These are phyloP conservation scores for Tetragonia tetragonoides DNA, from an alignment of 148 eudicot genomes.

Conservation along the genomic window DNA sequence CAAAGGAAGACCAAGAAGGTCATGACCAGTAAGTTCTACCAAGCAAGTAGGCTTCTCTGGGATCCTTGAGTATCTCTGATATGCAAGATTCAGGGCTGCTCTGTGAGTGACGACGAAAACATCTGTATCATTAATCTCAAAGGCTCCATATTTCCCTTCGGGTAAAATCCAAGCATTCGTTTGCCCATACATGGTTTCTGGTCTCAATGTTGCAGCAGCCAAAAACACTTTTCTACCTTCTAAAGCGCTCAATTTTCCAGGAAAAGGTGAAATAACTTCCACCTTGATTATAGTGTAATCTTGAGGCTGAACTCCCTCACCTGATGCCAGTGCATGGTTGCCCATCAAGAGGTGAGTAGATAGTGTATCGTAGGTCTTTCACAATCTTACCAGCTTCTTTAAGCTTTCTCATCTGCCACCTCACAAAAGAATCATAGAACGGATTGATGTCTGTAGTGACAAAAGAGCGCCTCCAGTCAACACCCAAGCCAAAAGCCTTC, in stretches of 20 bases:
- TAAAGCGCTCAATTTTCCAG: constrained; percentile 55
- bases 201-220: constrained; percentile 92
- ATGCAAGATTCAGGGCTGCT: constrained; percentile 88
- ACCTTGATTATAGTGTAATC: constrained; percentile 90
- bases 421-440: constrained; percentile 75
- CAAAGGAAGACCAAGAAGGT: constrained; percentile 79
- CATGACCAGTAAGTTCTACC: constrained; percentile 77
- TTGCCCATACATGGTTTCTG: constrained; percentile 95
- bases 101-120: constrained; percentile 63
- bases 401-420: constrained; percentile 86
- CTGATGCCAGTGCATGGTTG: constrained; percentile 97
- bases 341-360: constrained; percentile 84
- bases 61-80: constrained; percentile 61
- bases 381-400: constrained; percentile 77
- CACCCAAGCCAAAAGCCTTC: constrained; percentile 81
- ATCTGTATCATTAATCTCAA: constrained; percentile 79
- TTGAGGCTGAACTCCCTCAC: constrained; percentile 96
- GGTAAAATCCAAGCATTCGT: constrained; percentile 95
- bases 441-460: constrained; percentile 82
- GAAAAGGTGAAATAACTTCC: constrained; percentile 75
- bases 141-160: constrained; percentile 84
- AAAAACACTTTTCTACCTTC: constrained; percentile 74
- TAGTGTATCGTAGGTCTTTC: constrained; percentile 70
- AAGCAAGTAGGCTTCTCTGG: constrained; percentile 79
- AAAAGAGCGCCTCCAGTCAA: constrained; percentile 91